Conservation (phyloP, 306 rosid genomes). For the Cicer judaicum region DNA sequence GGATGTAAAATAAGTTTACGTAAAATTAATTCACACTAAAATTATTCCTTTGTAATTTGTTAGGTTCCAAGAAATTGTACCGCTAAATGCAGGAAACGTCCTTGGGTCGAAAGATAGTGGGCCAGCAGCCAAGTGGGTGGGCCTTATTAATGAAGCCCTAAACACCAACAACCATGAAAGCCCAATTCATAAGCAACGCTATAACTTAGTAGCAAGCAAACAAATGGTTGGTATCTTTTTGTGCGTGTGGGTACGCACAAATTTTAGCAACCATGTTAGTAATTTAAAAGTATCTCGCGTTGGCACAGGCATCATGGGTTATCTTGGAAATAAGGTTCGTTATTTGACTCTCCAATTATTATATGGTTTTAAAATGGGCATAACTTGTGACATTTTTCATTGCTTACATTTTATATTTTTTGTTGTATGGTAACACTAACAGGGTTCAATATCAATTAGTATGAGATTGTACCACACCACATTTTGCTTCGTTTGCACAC, state of each 20-base stretch:
- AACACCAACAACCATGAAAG: slow-evolving; percentile 34
- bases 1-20: not conserved
- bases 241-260: slow-evolving; percentile 73
- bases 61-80: slow-evolving; percentile 97
- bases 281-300: slow-evolving; percentile 71
- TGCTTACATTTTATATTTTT: not conserved
- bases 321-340: slow-evolving; percentile 88
- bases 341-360: not conserved
- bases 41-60: not conserved
- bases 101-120: slow-evolving; percentile 84
- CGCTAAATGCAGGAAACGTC: slow-evolving; percentile 85
- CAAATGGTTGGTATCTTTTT: slow-evolving; percentile 96
- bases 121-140: slow-evolving; percentile 80
- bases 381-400: not conserved
- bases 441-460: slow-evolving; percentile 93
- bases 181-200: slow-evolving; percentile 35
- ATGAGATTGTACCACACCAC: slow-evolving; percentile 68
- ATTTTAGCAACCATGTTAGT: slow-evolving; percentile 54
- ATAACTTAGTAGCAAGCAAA: slow-evolving; percentile 71
- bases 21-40: not conserved
- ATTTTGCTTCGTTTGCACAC: slow-evolving; percentile 92
- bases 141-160: slow-evolving; percentile 64
- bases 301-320: slow-evolving; percentile 94
- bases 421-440: not conserved
- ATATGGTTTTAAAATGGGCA: not conserved